Conservation (phyloP, 2,329 filamentous ascomycete species). For the Cladosporium sp. region DNA sequence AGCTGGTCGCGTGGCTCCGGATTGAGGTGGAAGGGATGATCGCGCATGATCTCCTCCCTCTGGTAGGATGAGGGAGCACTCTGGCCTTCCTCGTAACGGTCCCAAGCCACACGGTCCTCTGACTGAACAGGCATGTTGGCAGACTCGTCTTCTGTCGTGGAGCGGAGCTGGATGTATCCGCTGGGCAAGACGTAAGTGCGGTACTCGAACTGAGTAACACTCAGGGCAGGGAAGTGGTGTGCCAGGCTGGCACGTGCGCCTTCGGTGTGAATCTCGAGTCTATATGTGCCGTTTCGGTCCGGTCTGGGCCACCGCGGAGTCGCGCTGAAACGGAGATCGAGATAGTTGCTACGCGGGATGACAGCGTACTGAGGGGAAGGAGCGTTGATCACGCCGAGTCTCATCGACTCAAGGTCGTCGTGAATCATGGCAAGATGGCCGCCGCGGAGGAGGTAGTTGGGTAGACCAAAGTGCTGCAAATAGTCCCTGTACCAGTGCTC, state of each 20-base stretch:
- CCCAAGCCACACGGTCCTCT: neutral
- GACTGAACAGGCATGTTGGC: neutral
- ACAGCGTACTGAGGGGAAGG: neutral
- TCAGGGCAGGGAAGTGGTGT: neutral
- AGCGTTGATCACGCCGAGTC: neutral
- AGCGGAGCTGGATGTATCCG: neutral
- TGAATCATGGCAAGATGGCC: too few species aligned
- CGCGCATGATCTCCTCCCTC: neutral
- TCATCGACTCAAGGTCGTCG: neutral
- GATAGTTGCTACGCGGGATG: neutral
- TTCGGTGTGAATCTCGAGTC: neutral
- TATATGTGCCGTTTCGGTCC: neutral
- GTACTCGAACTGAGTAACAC: neutral
- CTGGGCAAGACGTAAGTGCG: neutral
- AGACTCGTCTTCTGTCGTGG: neutral
- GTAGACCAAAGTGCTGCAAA: neutral
- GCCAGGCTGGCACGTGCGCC: neutral
- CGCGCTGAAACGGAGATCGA: neutral
- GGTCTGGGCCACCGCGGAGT: neutral
- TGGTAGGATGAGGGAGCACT: neutral
- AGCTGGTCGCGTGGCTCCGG: neutral
- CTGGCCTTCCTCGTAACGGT: neutral
- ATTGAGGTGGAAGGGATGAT: neutral
- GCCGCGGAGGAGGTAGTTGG: slow-evolving; percentile 3
- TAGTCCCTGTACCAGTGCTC: slow-evolving; percentile 5